Percentiles rank a stretch among this genome's conserved stretches.
These are phyloP conservation scores for Chalciporus pseudorubinellus DNA, from an alignment of 768 basidiomycete species.

Conservation along the genomic window DNA sequence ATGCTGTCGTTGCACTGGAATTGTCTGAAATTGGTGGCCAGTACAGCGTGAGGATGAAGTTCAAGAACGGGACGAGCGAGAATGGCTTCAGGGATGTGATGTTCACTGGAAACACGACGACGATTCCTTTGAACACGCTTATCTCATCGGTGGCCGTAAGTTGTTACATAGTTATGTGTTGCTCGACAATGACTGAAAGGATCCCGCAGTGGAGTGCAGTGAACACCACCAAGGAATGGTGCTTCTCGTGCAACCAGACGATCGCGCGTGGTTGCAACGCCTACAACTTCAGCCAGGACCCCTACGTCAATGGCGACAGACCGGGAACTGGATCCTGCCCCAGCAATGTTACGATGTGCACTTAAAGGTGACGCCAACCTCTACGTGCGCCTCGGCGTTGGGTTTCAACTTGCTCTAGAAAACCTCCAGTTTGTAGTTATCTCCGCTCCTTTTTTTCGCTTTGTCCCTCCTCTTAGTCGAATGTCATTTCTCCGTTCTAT, in stretches of 20 bases:
- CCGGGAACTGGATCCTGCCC: no score
- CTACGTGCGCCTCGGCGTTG: no score
- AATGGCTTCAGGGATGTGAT: slow-evolving; percentile 41
- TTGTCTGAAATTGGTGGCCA: slow-evolving; percentile 63
- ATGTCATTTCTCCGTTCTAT: no score
- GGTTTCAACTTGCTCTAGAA: no score
- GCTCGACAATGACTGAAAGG: no score
- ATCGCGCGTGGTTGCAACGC: slow-evolving; percentile 29
- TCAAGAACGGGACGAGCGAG: slow-evolving; percentile 71
- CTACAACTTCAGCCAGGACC: slow-evolving; percentile 27
- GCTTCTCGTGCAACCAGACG: slow-evolving; percentile 34
- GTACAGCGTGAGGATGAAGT: slow-evolving; percentile 70
- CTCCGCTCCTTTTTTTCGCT: no score
- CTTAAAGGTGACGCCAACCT: no score
- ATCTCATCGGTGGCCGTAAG: not conserved
- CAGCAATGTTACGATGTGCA: no score
- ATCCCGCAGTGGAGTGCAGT: slow-evolving; percentile 21
- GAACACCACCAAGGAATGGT: slow-evolving; percentile 34
- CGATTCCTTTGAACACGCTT: slow-evolving; percentile 58
- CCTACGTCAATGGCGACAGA: slow-evolving; percentile 20
- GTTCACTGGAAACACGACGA: no score
- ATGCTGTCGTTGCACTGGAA: slow-evolving; percentile 72
- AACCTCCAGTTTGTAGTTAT: no score
- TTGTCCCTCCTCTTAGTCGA: no score
- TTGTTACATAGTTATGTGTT: no score